Evolutionary conservation across 148 eudicot species (phyloP).

Genomic region (Simmondsia chinensis): DNA sequence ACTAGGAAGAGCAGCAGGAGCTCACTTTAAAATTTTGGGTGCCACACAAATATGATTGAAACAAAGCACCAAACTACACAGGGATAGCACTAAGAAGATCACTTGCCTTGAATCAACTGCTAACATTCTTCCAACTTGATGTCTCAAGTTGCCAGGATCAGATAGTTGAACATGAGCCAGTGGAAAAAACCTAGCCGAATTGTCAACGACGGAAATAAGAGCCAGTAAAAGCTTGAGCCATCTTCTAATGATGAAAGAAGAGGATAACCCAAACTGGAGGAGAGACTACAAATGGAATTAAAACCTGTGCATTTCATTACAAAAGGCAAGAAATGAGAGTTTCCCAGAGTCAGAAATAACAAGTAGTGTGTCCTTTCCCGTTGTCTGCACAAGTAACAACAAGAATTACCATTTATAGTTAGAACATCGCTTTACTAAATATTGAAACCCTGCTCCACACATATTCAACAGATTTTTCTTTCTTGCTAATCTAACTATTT

Average conservation of each 20-base stretch:
- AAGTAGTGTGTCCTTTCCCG: slow-evolving; percentile 61
- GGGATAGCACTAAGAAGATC: slow-evolving; percentile 4
- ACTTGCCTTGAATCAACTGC: slow-evolving; percentile 75
- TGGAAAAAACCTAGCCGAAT: slow-evolving; percentile 62
- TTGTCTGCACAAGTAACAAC: slow-evolving; percentile 29
- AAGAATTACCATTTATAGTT: background rate
- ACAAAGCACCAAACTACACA: background rate
- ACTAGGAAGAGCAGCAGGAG: too few species aligned
- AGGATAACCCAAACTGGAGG: slow-evolving; percentile 1
- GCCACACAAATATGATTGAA: background rate
- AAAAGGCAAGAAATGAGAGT: slow-evolving; percentile 80
- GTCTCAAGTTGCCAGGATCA: slow-evolving; percentile 66
- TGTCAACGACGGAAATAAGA: slow-evolving; percentile 11
- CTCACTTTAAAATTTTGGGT: too few species aligned
- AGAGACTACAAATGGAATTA: slow-evolving; percentile 1
- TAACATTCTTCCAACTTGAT: slow-evolving; percentile 79
- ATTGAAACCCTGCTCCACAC: too few species aligned
- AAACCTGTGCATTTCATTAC: slow-evolving; percentile 90
- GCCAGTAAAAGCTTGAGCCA: background rate
- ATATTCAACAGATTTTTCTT: too few species aligned
- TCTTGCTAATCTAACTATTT: too few species aligned
- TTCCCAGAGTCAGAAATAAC: slow-evolving; percentile 89
- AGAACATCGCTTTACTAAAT: too few species aligned
- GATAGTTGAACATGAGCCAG: slow-evolving; percentile 77
- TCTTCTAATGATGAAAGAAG: background rate